These are phyloP conservation scores for Steccherinum ochraceum DNA, from an alignment of 768 basidiomycete genomes.

Conservation along the genomic window DNA sequence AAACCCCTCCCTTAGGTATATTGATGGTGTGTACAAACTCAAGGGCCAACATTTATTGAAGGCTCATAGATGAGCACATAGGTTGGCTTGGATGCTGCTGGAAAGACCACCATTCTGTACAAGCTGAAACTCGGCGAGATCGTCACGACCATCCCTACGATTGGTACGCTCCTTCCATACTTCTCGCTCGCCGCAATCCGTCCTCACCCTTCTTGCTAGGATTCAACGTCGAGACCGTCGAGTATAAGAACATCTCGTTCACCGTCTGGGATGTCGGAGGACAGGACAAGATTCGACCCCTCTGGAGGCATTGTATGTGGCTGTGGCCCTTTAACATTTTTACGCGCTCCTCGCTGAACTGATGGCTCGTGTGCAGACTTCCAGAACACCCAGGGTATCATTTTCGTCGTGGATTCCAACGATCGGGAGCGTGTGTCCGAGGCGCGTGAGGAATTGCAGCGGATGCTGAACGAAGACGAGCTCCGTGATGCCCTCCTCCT, in stretches of 20 bases:
- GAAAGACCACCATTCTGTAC: constrained; percentile 98
- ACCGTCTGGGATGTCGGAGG: constrained; percentile 99
- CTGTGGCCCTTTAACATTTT: constrained; percentile 11
- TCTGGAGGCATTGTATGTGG: constrained; percentile 98
- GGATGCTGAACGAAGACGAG: constrained; percentile 99
- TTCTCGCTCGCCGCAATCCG: constrained; percentile 8
- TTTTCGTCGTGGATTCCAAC: constrained; percentile 99
- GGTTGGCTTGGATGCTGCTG: constrained; percentile 99
- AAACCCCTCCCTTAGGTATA: constrained; percentile 64
- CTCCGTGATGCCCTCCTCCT: constrained; percentile 96
- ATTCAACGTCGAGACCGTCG: constrained; percentile 99
- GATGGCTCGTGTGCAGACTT: constrained; percentile 60
- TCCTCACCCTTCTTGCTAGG: constrained; percentile 43
- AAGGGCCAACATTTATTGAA: neutral
- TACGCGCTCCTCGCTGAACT: constrained; percentile 8
- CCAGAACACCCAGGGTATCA: constrained; percentile 99
- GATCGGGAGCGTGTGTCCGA: constrained; percentile 99
- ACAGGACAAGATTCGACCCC: constrained; percentile 99
- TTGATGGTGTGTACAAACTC: constrained; percentile 66
- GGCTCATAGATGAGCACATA: constrained; percentile 21
- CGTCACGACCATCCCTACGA: constrained; percentile 99
- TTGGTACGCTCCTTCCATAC: constrained; percentile 56
- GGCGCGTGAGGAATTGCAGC: constrained; percentile 97
- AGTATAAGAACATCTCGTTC: constrained; percentile 99
- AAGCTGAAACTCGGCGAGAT: constrained; percentile 99